Evolutionary conservation across 371 early-diverging fungal species (phyloP), one percentile per base, ranked within the genome.

Genomic region (Circinella umbellata): DNA sequence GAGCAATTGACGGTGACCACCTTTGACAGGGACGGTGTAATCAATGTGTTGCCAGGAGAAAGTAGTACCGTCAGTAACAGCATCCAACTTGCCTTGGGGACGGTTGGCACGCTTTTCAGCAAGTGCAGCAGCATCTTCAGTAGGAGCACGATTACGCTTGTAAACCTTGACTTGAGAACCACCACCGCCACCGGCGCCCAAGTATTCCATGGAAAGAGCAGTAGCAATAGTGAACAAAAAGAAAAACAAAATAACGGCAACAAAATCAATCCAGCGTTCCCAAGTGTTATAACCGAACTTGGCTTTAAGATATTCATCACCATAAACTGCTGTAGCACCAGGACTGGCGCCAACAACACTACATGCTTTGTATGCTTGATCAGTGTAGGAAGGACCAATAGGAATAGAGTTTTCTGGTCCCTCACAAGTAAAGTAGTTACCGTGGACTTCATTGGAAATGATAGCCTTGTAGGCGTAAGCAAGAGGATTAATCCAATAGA

Each of bases 401-500:
- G 83, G 83, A 53, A 80, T 71, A 38, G 79, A 79, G 34, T 73
- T 76, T 4, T 64, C 63, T 8, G 78, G 75, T 10, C 85, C 78
- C 62, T 84, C 72, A 55, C 80, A 77, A 55, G 79, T 48, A 54
- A 72, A 77, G 11, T 78, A 27, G 59, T 83, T 72, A 20, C 83
- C 81, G 17, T 71, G 74, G 74, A 88, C 86, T 75, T 93, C 93
- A 76, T 91, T 93, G 14, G 86, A 83, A 54, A 90, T 69, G 57
- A 93, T 78, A 8, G 90, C 88, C 70, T 86, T 81, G 73, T 85
- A 86, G 10, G 90, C 88, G 67, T 91, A 91, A 3, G 89, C 87
- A 53, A 93, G 77, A 34, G 92, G 89, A 51, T 86, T 89, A 64
- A 90, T 86, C 87, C 89, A 91, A 74, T 85, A 89, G 39, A 91